phyloP scores from a whole-genome alignment of 441 rosid genomes.

The Syzygium malaccense region DNA sequence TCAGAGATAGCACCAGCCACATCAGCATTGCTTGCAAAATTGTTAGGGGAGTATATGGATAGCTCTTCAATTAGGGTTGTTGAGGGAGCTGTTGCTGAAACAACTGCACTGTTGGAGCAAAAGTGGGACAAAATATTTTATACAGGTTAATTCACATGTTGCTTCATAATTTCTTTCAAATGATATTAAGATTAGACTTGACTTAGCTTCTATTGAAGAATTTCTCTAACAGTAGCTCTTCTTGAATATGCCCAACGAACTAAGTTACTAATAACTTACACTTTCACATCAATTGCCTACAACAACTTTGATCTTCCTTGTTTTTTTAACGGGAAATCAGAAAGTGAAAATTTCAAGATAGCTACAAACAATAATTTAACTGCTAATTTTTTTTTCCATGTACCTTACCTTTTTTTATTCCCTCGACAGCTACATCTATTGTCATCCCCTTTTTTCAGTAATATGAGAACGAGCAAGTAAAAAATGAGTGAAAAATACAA shows the following conservation, averaged over 20 bases:
- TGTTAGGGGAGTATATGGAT: constrained; percentile 50
- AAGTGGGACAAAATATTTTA: constrained; percentile 80
- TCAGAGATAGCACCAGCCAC: constrained; percentile 69
- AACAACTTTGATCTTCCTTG: background rate
- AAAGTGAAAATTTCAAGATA: background rate
- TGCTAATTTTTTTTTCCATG: background rate
- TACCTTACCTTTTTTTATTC: background rate
- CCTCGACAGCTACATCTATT: background rate
- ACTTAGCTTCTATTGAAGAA: background rate
- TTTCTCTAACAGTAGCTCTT: background rate
- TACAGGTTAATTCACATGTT: constrained; percentile 43
- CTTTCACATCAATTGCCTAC: background rate
- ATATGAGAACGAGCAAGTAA: background rate
- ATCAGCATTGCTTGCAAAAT: constrained; percentile 46
- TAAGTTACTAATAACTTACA: background rate
- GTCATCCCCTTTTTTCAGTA: background rate
- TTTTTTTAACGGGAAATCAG: background rate
- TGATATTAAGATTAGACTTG: background rate
- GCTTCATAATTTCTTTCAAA: background rate
- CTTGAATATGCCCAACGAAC: background rate
- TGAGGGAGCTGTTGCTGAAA: constrained; percentile 63
- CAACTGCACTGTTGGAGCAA: constrained; percentile 60
- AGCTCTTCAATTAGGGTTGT: constrained; percentile 47
- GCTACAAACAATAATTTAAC: background rate
- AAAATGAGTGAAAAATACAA: background rate